Conservation (phyloP, 495 filamentous ascomycete genomes). For the Hyaloscypha finlandica region DNA sequence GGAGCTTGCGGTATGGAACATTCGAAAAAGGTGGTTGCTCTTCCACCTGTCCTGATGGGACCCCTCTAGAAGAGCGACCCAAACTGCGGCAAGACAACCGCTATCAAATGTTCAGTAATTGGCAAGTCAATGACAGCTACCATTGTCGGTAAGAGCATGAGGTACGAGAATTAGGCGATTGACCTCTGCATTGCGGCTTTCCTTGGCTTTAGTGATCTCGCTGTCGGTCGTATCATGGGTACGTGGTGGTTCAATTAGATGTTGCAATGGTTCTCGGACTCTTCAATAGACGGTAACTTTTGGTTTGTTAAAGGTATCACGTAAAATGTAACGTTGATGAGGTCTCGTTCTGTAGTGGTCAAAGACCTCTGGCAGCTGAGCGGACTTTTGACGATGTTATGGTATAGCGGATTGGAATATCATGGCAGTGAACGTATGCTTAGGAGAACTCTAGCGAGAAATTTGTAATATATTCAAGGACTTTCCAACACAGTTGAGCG, state of each 20-base stretch:
- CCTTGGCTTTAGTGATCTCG: constrained; percentile 31
- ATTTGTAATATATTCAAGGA: too few relatives aligned
- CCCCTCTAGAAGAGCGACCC: constrained; percentile 53
- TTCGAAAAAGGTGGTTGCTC: constrained; percentile 31
- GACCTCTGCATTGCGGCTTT: constrained; percentile 52
- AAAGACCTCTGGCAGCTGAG: too few relatives aligned
- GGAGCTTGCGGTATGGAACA: constrained; percentile 32
- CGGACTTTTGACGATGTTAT: too few relatives aligned
- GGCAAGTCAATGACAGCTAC: constrained; percentile 55
- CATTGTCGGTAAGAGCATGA: constrained; percentile 75
- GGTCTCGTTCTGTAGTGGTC: too few relatives aligned
- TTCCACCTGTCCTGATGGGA: constrained; percentile 47
- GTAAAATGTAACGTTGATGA: too few relatives aligned
- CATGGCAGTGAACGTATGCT: too few relatives aligned
- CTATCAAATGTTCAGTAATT: constrained; percentile 45
- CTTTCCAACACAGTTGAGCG: too few relatives aligned
- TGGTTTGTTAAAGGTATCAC: too few relatives aligned
- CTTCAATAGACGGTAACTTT: too few relatives aligned
- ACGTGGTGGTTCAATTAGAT: constrained; percentile 33
- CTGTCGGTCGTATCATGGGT: constrained; percentile 19
- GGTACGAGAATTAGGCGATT: constrained; percentile 50
- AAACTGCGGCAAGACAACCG: constrained; percentile 67
- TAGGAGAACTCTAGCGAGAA: too few relatives aligned
- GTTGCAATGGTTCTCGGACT: background rate
- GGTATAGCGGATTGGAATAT: too few relatives aligned